These are phyloP conservation scores for Penicillium atrosanguineum DNA, from an alignment of 495 filamentous ascomycete species.

Conservation along the genomic window DNA sequence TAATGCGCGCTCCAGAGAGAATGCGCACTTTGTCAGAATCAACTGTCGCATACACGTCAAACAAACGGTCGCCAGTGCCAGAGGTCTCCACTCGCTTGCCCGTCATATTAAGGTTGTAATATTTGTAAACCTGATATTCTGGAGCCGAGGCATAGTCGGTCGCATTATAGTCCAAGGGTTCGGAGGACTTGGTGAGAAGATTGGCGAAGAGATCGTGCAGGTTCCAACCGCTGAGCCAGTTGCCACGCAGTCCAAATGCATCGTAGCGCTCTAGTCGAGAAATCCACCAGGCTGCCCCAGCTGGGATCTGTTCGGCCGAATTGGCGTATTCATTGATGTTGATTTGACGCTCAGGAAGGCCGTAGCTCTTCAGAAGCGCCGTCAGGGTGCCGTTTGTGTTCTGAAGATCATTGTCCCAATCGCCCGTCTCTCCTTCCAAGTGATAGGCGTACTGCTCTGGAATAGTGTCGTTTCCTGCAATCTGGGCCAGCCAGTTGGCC, in stretches of 20 bases:
- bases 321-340: slow-evolving; percentile 47
- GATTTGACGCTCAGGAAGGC: slow-evolving; percentile 28
- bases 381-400: slow-evolving; percentile 20
- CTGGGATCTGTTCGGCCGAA: slow-evolving; percentile 34
- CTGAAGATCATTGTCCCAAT: slow-evolving; percentile 26
- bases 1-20: slow-evolving; percentile 29
- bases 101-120: slow-evolving; percentile 41
- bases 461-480: slow-evolving; percentile 25
- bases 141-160: slow-evolving; percentile 31
- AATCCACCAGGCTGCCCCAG: slow-evolving; percentile 39
- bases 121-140: slow-evolving; percentile 45
- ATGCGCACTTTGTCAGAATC: slow-evolving; percentile 25
- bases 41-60: slow-evolving; percentile 38
- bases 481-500: slow-evolving; percentile 23
- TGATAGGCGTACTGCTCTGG: slow-evolving; percentile 42
- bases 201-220: slow-evolving; percentile 40
- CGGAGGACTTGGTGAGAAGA: slow-evolving; percentile 17
- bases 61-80: slow-evolving; percentile 25
- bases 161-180: slow-evolving; percentile 9
- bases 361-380: slow-evolving; percentile 23
- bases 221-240: slow-evolving; percentile 32
- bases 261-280: slow-evolving; percentile 37
- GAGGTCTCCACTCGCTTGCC: slow-evolving; percentile 32
- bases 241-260: slow-evolving; percentile 36
- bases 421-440: slow-evolving; percentile 14